Percentiles rank a stretch among this genome's conserved stretches.
Evolutionary conservation across 768 basidiomycete genomes (phyloP).

Genomic region (Asterophora parasitica): DNA sequence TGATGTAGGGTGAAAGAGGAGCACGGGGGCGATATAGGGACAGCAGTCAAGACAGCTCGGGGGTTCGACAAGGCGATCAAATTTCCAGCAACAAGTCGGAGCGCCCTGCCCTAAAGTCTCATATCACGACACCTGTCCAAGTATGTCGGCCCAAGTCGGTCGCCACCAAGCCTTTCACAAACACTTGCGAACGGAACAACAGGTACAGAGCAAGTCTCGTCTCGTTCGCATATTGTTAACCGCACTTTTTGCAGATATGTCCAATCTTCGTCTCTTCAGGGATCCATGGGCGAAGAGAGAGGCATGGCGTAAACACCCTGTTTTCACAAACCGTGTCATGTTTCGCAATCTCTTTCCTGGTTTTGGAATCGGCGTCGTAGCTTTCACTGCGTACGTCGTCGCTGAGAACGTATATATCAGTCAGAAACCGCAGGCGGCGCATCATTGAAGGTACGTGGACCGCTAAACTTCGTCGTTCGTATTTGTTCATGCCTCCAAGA

Average conservation of each 20-base stretch:
- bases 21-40: slow-evolving; percentile 16
- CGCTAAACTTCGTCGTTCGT: not conserved
- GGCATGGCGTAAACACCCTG: slow-evolving; percentile 87
- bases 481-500: not conserved
- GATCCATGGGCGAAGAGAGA: slow-evolving; percentile 95
- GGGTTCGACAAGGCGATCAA: slow-evolving; percentile 25
- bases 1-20: slow-evolving; percentile 6
- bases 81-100: slow-evolving; percentile 34
- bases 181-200: not conserved
- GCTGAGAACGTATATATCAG: slow-evolving; percentile 68
- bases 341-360: slow-evolving; percentile 91
- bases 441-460: slow-evolving; percentile 23
- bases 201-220: slow-evolving; percentile 11
- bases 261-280: slow-evolving; percentile 70
- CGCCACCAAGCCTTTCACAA: not conserved
- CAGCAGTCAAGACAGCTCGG: slow-evolving; percentile 24
- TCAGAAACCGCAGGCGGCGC: slow-evolving; percentile 22
- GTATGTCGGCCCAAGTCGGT: slow-evolving; percentile 1
- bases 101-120: slow-evolving; percentile 55
- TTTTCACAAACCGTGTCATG: slow-evolving; percentile 84
- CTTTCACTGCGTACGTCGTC: slow-evolving; percentile 88
- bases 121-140: slow-evolving; percentile 27
- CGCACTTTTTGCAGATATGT: slow-evolving; percentile 35
- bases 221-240: slow-evolving; percentile 9
- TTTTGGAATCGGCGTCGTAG: slow-evolving; percentile 87